Conservation (phyloP, 2,329 filamentous ascomycete genomes). For the Pseudocercospora musae region DNA sequence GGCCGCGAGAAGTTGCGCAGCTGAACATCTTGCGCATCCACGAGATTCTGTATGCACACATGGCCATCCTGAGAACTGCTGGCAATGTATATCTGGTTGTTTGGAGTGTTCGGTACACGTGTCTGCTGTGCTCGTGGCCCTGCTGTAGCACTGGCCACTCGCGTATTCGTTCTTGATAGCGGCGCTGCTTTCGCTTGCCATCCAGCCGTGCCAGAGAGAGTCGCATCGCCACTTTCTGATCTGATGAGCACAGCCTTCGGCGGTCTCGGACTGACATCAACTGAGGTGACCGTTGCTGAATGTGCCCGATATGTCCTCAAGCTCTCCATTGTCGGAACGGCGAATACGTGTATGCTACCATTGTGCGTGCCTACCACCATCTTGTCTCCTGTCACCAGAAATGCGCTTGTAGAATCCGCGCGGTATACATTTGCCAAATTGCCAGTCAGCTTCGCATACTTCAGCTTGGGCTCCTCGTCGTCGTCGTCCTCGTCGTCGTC, state of each 20-base stretch:
- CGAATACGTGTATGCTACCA: constrained; percentile 88
- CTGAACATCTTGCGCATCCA: constrained; percentile 86
- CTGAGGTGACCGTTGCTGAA: constrained; percentile 80
- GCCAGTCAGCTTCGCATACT: constrained; percentile 84
- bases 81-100: constrained; percentile 88
- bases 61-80: constrained; percentile 95
- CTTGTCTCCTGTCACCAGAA: constrained; percentile 89
- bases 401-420: constrained; percentile 88
- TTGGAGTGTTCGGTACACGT: constrained; percentile 67
- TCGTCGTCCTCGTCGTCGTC: constrained; percentile 72
- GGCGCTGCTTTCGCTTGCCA: constrained; percentile 14
- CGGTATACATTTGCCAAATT: constrained; percentile 79
- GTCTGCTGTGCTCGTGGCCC: constrained; percentile 44
- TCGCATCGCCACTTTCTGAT: constrained; percentile 18
- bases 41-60: constrained; percentile 82
- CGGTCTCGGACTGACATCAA: constrained; percentile 87
- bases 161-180: constrained; percentile 15
- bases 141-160: constrained; percentile 12
- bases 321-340: constrained; percentile 75
- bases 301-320: constrained; percentile 89
- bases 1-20: constrained; percentile 91
- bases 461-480: constrained; percentile 90
- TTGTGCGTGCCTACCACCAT: constrained; percentile 97
- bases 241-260: constrained; percentile 47
- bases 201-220: constrained; percentile 12